Conservation (phyloP, 768 basidiomycete species). For the Mycena alexandri region DNA sequence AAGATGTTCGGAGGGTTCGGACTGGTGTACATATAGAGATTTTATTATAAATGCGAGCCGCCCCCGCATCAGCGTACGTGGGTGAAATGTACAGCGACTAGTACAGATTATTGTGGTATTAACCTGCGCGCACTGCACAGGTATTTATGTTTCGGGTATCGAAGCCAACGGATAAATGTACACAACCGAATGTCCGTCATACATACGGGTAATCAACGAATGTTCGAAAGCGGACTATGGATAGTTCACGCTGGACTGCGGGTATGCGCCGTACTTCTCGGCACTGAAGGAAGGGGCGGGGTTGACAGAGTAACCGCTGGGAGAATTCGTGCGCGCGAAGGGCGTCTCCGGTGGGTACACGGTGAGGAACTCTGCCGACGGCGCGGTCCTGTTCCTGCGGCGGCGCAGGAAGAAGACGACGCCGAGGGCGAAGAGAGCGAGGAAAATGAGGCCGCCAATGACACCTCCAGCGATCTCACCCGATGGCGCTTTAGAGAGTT, state of each 20-base stretch:
- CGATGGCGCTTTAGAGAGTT: slow-evolving; percentile 25
- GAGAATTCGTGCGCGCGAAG: slow-evolving; percentile 16
- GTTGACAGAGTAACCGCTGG: background rate
- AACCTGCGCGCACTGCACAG: background rate
- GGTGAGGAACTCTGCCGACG: slow-evolving; percentile 70
- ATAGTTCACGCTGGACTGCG: slow-evolving; percentile 19
- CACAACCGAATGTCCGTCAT: slow-evolving; percentile 15
- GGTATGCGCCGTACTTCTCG: slow-evolving; percentile 23
- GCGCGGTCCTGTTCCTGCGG: slow-evolving; percentile 60
- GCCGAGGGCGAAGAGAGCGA: slow-evolving; percentile 50
- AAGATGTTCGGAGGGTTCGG: background rate
- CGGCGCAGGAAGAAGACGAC: slow-evolving; percentile 58
- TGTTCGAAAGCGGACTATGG: slow-evolving; percentile 2
- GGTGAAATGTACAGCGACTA: slow-evolving; percentile 5
- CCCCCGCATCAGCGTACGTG: background rate
- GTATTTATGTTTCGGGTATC: background rate
- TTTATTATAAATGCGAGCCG: background rate
- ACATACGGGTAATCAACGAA: background rate
- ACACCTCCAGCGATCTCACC: slow-evolving; percentile 69
- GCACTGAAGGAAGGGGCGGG: slow-evolving; percentile 11
- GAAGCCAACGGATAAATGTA: slow-evolving; percentile 1
- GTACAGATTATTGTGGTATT: background rate
- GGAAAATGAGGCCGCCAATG: slow-evolving; percentile 60
- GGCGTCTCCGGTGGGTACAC: slow-evolving; percentile 35
- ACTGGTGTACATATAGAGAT: too few species aligned